These are phyloP conservation scores for Ocimum tenuiflorum DNA, from an alignment of 257 asterid species.

Conservation along the genomic window DNA sequence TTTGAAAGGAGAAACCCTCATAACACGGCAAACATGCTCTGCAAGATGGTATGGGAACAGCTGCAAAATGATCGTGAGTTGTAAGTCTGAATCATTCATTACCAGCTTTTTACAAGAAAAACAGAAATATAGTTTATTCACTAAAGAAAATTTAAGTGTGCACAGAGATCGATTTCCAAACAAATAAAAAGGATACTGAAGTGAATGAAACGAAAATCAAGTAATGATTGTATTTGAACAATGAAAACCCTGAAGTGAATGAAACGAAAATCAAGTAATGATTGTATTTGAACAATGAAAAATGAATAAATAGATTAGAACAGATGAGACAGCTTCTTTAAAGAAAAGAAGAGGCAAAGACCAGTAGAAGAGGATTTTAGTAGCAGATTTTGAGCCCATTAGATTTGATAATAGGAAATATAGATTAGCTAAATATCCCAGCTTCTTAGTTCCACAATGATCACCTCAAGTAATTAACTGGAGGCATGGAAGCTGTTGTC, in stretches of 20 bases:
- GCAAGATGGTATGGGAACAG: slow-evolving; percentile 94
- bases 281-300: not conserved
- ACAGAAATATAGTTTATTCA: not conserved
- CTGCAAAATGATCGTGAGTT: slow-evolving; percentile 48
- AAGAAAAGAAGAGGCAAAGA: slow-evolving; percentile 7
- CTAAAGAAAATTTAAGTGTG: not conserved
- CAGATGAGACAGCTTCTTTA: not conserved
- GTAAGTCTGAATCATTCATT: slow-evolving; percentile 3
- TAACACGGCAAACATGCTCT: slow-evolving; percentile 94
- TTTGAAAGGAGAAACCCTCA: slow-evolving; percentile 96
- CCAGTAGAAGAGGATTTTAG: not conserved
- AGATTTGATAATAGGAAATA: not conserved
- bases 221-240: not conserved
- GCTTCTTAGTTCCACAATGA: not conserved
- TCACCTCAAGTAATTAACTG: slow-evolving; percentile 2
- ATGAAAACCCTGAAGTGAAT: not conserved
- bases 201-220: not conserved
- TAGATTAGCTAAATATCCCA: slow-evolving; percentile 5
- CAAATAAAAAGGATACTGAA: not conserved
- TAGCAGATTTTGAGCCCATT: not conserved
- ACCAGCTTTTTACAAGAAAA: not conserved
- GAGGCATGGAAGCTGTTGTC: not conserved
- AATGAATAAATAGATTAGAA: not conserved
- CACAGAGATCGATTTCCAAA: not conserved
- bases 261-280: not conserved